These are phyloP conservation scores for Turnera subulata DNA, from an alignment of 345 rosid species.

Conservation along the genomic window DNA sequence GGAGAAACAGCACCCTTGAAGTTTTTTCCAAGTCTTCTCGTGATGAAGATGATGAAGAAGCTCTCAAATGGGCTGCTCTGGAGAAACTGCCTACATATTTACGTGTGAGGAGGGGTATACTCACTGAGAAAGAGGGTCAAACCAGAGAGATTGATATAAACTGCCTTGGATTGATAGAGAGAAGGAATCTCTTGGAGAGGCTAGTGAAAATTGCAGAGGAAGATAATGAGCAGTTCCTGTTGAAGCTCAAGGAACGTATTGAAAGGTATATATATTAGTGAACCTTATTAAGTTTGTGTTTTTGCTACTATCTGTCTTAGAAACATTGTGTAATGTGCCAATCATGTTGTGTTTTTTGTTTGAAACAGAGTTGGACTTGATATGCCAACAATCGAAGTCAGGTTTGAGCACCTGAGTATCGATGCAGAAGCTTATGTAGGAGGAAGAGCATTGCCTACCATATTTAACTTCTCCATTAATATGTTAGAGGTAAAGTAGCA, in stretches of 20 bases:
- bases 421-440: conserved; percentile 65
- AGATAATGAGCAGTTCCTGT: conserved; percentile 79
- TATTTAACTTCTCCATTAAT: conserved; percentile 44
- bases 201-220: conserved; percentile 65
- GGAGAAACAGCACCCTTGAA: conserved; percentile 39
- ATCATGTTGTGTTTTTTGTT: neutral
- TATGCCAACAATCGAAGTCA: conserved; percentile 81
- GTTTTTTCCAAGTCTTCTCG: conserved; percentile 39
- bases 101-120: conserved; percentile 65
- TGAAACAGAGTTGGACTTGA: conserved; percentile 72
- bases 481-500: conserved; percentile 39
- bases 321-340: too few relatives aligned
- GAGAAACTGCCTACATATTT: conserved; percentile 79
- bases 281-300: neutral
- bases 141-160: conserved; percentile 56
- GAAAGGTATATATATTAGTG: conserved; percentile 40
- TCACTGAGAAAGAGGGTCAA: conserved; percentile 44
- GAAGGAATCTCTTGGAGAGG: conserved; percentile 65
- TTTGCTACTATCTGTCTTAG: neutral
- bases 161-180: conserved; percentile 67
- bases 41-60: conserved; percentile 65
- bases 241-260: conserved; percentile 72
- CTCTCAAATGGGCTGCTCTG: conserved; percentile 83
- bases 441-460: conserved; percentile 57
- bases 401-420: conserved; percentile 64